Evolutionary conservation across 2,329 filamentous ascomycete species (phyloP), one percentile per base, ranked within the genome.

Genomic region (Ophiostoma piceae): DNA sequence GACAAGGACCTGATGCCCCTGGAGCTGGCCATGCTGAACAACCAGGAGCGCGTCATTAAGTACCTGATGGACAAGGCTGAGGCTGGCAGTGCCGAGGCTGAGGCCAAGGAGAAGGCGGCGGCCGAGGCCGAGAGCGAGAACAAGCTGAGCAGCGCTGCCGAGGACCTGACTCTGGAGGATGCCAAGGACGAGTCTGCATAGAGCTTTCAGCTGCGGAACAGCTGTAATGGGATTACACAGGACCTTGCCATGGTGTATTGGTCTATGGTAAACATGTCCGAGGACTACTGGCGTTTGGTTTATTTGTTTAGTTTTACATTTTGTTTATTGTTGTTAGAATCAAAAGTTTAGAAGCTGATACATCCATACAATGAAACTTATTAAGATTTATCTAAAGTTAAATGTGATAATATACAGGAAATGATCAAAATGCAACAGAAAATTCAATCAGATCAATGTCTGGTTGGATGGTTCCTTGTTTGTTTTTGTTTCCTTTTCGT

Each of bases 1-100:
- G 87, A 89, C 76, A 91, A 91, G 66, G 93, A 96, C 37, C 92
- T 96, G 75, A 90, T 94, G 74, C 88, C 90, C 2, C 82, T 93
- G 1, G 92, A 92, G 75, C 82, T 92, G 74, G 90, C 91, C 19
- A 87, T 91, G 77, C 84, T 90, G 74, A 87, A 88, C 73, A 87
- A 89, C 74, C 88, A 91, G 82, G 82, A 82, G 68, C 84, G 87
- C 7, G 87, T 90, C 11, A 87, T 88, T 3, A 84, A 88, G 70
- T 87, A 84, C 77, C 88, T 88, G 75, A 73, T 88, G 64, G 78
- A 80, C 57, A 37, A 37, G 60, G 47, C 60, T 11, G 47, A 37
- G 35, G 67, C 47, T 0, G 47, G 67, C 32, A 68, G 47, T 62
- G 67, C 43, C 12, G 67, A 68, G 32, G 67, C 35, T 16, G 67